Evolutionary conservation across 2,329 filamentous ascomycete genomes (phyloP).

Genomic region (Alternaria metachromatica): DNA sequence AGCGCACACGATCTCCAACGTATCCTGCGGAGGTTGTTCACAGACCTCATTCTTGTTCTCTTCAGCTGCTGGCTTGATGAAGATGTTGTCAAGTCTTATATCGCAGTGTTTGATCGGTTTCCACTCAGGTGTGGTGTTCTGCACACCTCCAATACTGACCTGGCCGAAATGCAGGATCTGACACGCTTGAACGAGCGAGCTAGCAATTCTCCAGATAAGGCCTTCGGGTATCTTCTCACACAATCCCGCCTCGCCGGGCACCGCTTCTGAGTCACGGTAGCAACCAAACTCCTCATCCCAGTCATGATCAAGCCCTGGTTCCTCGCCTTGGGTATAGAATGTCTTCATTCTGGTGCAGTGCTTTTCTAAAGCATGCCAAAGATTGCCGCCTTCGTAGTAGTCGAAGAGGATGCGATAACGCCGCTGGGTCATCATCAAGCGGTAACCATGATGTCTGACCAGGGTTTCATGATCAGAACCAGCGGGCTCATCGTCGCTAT

Average conservation of each 20-base stretch:
- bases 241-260: background rate
- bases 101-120: background rate
- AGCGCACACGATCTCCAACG: background rate
- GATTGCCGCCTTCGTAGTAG: background rate
- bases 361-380: background rate
- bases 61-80: background rate
- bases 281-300: background rate
- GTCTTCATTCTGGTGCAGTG: background rate
- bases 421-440: constrained; percentile 16
- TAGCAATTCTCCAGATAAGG: background rate
- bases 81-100: background rate
- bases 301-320: background rate
- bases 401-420: constrained; percentile 14
- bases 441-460: constrained; percentile 5
- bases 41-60: background rate
- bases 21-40: background rate
- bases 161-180: background rate
- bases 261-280: background rate
- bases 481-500: background rate
- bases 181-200: background rate
- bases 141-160: background rate
- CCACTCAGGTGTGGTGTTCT: background rate
- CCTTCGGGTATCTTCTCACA: background rate
- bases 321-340: background rate
- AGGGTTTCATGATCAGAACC: constrained; percentile 1